Percentiles rank a stretch among this genome's conserved stretches.
phyloP scores from a whole-genome alignment of 306 rosid species.

The Inga laurina region DNA sequence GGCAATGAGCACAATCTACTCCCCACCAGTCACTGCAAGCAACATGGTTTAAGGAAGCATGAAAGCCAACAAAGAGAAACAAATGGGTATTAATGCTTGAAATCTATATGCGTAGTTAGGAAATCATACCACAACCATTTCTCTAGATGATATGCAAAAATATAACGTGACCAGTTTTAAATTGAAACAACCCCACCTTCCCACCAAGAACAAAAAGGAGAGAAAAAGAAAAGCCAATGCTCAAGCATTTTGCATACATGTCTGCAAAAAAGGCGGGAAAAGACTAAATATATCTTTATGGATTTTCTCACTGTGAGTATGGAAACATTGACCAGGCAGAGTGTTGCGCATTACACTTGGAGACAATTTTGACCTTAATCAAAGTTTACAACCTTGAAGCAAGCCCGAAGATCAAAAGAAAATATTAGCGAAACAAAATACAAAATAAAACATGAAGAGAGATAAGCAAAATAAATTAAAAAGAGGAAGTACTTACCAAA shows the following conservation, averaged over 20 bases:
- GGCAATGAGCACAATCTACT: too few species aligned
- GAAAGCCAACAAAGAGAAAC: not conserved
- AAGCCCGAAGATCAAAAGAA: conserved; percentile 36
- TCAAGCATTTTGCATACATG: too few species aligned
- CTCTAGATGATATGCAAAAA: too few species aligned
- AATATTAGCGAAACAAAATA: conserved; percentile 30
- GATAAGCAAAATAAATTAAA: conserved; percentile 13
- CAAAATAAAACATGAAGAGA: conserved; percentile 4
- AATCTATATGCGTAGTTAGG: too few species aligned
- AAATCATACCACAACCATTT: too few species aligned
- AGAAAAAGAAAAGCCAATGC: too few species aligned
- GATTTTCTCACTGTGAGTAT: conserved; percentile 78
- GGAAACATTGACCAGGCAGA: conserved; percentile 95
- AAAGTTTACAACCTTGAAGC: conserved; percentile 87
- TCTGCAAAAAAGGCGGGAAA: too few species aligned
- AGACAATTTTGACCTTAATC: conserved; percentile 92
- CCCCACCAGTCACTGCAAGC: conserved; percentile 62
- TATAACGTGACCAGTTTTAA: too few species aligned
- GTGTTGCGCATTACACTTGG: conserved; percentile 96
- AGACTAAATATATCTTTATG: too few species aligned
- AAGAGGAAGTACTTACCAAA: conserved; percentile 58
- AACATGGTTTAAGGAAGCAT: conserved; percentile 20
- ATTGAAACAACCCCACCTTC: too few species aligned
- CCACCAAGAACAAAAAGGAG: too few species aligned
- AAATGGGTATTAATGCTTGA: too few species aligned